phyloP scores from a whole-genome alignment of 2,329 filamentous ascomycete species.

The Colletotrichum lupini region DNA sequence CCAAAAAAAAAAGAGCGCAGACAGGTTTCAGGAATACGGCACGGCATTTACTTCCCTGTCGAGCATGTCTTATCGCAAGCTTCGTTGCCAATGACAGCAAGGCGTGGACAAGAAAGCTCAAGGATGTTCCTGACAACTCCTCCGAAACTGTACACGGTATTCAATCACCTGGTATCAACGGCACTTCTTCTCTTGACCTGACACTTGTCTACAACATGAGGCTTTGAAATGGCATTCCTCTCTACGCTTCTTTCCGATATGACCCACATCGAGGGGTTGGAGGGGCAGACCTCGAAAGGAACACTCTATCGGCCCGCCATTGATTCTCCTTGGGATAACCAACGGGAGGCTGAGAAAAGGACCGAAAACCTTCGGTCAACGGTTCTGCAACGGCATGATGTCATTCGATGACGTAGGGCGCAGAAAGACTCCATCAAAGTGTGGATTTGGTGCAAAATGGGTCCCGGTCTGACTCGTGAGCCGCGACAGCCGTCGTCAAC shows the following conservation, averaged over 20 bases:
- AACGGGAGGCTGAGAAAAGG: conserved; percentile 1
- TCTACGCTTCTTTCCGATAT: not conserved
- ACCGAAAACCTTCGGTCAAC: conserved; percentile 15
- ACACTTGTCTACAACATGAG: not conserved
- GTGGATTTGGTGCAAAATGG: not conserved
- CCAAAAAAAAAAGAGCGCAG: conserved; percentile 32
- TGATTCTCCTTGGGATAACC: not conserved
- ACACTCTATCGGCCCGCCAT: not conserved
- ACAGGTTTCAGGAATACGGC: conserved; percentile 31
- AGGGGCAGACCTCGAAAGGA: conserved; percentile 6
- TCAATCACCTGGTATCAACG: not conserved
- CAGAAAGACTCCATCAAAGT: not conserved
- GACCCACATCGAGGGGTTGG: not conserved
- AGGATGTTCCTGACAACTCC: not conserved
- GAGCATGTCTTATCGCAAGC: not conserved
- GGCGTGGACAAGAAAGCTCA: too few relatives aligned
- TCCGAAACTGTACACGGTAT: not conserved
- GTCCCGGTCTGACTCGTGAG: conserved; percentile 10
- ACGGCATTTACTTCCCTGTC: not conserved
- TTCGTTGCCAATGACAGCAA: not conserved
- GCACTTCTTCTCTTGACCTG: not conserved
- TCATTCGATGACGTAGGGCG: conserved; percentile 21
- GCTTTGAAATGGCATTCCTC: not conserved
- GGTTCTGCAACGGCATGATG: conserved; percentile 30
- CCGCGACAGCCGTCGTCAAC: conserved; percentile 13